Evolutionary conservation across 345 rosid species (phyloP).

Genomic region (Fremontodendron californicum): DNA sequence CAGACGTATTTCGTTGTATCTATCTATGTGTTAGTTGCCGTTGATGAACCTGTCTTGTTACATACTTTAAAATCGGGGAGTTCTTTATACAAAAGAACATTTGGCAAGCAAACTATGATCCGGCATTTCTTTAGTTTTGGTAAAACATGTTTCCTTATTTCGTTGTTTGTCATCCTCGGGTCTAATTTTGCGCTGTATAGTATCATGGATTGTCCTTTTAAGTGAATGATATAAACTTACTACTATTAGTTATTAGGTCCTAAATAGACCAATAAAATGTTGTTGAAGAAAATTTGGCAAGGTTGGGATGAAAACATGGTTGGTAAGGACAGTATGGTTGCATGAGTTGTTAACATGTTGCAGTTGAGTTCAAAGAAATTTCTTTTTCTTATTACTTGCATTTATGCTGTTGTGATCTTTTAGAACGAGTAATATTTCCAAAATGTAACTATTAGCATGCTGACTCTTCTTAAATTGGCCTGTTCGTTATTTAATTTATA

Average conservation of each 20-base stretch:
- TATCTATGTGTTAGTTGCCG: not conserved
- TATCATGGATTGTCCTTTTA: not conserved
- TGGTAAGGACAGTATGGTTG: not conserved
- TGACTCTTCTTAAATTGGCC: not conserved
- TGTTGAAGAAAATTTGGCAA: not conserved
- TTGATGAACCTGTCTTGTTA: not conserved
- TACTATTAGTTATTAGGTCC: not conserved
- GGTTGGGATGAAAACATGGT: not conserved
- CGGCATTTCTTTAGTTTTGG: not conserved
- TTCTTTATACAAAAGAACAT: not conserved
- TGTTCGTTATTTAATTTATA: not conserved
- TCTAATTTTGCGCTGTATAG: not conserved
- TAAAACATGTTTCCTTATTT: not conserved
- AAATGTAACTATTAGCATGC: not conserved
- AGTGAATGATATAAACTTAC: not conserved
- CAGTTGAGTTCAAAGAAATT: not conserved
- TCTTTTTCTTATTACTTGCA: not conserved
- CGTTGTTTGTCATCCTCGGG: not conserved
- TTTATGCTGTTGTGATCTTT: not conserved
- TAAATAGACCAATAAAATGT: not conserved
- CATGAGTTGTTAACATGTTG: not conserved
- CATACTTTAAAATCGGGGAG: not conserved
- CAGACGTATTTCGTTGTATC: not conserved
- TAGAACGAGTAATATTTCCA: not conserved
- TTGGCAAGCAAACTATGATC: not conserved